Percentiles rank a stretch among this genome's conserved stretches.
These are phyloP conservation scores for Aspergillus sparsus DNA, from an alignment of 495 filamentous ascomycete genomes.

Conservation along the genomic window DNA sequence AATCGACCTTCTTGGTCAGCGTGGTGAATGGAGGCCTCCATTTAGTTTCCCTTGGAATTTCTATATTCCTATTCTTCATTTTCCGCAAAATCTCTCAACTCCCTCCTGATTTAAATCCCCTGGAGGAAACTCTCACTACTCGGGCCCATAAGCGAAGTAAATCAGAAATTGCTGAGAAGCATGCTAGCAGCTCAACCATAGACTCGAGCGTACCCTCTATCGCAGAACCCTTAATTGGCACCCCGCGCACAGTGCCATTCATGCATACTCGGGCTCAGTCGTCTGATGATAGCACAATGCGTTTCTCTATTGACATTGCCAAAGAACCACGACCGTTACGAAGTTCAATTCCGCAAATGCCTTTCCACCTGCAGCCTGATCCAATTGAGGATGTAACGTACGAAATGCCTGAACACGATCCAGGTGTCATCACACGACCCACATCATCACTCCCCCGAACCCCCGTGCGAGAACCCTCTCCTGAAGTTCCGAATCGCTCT, in stretches of 20 bases:
- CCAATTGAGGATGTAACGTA: conserved; percentile 32
- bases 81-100: conserved; percentile 79
- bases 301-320: conserved; percentile 7
- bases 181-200: conserved; percentile 54
- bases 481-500: conserved; percentile 31
- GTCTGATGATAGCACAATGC: conserved; percentile 38
- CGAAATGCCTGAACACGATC: conserved; percentile 28
- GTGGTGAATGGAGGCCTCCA: conserved; percentile 65
- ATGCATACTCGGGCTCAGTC: conserved; percentile 69
- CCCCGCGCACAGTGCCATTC: conserved; percentile 68
- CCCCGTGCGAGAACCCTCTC: conserved; percentile 36
- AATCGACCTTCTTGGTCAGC: conserved; percentile 63
- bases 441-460: conserved; percentile 28
- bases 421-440: conserved; percentile 25
- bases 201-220: conserved; percentile 51
- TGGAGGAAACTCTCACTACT: conserved; percentile 82
- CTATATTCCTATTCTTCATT: conserved; percentile 67
- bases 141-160: conserved; percentile 76
- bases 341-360: conserved; percentile 35
- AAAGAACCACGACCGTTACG: conserved; percentile 14
- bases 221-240: conserved; percentile 57
- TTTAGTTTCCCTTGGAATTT: conserved; percentile 65
- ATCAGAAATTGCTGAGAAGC: conserved; percentile 62
- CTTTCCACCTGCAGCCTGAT: conserved; percentile 30
- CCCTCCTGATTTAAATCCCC: conserved; percentile 89